These are phyloP conservation scores for Penicillium freii DNA, from an alignment of 2,329 filamentous ascomycete genomes.

Conservation along the genomic window DNA sequence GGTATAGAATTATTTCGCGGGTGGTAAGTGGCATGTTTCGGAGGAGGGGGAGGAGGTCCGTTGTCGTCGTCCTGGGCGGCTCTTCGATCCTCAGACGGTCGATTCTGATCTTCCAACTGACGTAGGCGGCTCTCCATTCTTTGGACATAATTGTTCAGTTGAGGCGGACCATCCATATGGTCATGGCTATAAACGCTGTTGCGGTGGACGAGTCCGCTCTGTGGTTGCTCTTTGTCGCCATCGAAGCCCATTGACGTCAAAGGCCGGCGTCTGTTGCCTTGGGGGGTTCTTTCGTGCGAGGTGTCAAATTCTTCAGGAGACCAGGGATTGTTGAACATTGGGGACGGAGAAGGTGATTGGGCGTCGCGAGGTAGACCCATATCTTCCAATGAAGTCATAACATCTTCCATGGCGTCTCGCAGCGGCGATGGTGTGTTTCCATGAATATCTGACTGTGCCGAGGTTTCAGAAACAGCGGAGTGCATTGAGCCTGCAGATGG, in stretches of 20 bases:
- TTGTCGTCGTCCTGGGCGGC: constrained; percentile 51
- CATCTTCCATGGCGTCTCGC: constrained; percentile 93
- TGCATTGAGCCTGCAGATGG: constrained; percentile 36
- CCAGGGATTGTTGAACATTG: constrained; percentile 67
- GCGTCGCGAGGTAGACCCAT: constrained; percentile 65
- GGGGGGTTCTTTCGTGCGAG: constrained; percentile 33
- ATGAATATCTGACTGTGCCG: constrained; percentile 57
- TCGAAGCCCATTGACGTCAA: constrained; percentile 73
- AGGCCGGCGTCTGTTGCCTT: constrained; percentile 52
- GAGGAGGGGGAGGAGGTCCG: constrained; percentile 61
- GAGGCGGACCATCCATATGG: constrained; percentile 59
- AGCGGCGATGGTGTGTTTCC: constrained; percentile 85
- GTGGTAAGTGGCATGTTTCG: constrained; percentile 51
- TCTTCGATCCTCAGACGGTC: constrained; percentile 49
- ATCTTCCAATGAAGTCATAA: constrained; percentile 90
- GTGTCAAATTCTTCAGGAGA: constrained; percentile 81
- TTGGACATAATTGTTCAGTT: constrained; percentile 82
- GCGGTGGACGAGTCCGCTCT: constrained; percentile 57
- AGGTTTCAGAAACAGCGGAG: constrained; percentile 18
- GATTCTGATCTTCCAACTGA: constrained; percentile 60
- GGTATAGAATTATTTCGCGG: constrained; percentile 45
- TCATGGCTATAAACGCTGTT: constrained; percentile 36
- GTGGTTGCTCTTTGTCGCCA: constrained; percentile 51
- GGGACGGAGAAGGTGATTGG: constrained; percentile 50
- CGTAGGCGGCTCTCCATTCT: constrained; percentile 84